Conservation (phyloP, 1,139 yeast genomes). For the Arxiozyma bovina region DNA sequence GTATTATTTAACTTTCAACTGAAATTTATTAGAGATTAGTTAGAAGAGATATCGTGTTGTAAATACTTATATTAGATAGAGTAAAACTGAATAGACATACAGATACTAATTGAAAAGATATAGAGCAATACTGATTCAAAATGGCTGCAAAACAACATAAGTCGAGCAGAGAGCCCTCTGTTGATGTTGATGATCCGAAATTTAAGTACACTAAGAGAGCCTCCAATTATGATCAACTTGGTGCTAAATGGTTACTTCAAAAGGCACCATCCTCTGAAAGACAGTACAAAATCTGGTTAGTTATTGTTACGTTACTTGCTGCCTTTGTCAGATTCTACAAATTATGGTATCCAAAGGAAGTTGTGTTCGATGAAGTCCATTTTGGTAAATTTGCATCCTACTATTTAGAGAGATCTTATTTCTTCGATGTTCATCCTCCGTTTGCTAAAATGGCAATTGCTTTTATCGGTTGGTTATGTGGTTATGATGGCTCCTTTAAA, state of each 20-base stretch:
- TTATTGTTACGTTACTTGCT: conserved; percentile 54
- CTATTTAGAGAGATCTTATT: conserved; percentile 72
- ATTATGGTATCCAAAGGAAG: conserved; percentile 69
- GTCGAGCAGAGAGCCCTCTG: background rate
- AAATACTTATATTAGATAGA: too few species aligned
- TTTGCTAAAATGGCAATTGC: conserved; percentile 92
- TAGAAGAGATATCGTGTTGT: background rate
- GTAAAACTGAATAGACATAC: background rate
- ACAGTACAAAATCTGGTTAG: conserved; percentile 16
- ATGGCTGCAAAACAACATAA: conserved; percentile 1
- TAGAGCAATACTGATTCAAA: background rate
- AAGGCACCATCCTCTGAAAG: conserved; percentile 19
- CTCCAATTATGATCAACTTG: conserved; percentile 9
- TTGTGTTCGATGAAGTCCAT: conserved; percentile 97
- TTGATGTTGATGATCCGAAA: conserved; percentile 16
- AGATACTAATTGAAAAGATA: too few species aligned
- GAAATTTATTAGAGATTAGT: background rate
- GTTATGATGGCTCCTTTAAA: conserved; percentile 84
- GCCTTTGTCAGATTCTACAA: conserved; percentile 62
- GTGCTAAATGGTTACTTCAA: conserved; percentile 23
- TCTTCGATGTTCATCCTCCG: conserved; percentile 96
- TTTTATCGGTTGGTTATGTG: conserved; percentile 76
- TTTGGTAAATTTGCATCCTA: conserved; percentile 94
- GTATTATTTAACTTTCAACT: too few species aligned
- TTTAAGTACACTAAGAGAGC: conserved; percentile 14